Conservation (phyloP, 2,329 filamentous ascomycete genomes). For the Conoideocrella luteorostrata region DNA sequence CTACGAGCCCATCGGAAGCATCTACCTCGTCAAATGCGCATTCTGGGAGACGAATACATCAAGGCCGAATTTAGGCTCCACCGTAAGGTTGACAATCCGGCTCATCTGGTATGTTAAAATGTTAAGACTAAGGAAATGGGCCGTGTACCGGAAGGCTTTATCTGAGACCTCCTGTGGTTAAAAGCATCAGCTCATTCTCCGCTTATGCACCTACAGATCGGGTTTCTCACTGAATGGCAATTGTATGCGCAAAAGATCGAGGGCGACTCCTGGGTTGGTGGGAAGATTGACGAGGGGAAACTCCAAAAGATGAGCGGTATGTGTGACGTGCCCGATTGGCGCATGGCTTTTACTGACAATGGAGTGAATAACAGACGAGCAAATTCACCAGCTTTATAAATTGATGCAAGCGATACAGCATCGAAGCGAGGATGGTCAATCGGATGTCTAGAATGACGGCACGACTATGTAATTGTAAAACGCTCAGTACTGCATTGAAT, state of each 20-base stretch:
- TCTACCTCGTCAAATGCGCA: constrained; percentile 64
- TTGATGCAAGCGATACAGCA: constrained; percentile 75
- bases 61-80: constrained; percentile 90
- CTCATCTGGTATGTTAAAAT: constrained; percentile 65
- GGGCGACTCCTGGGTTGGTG: constrained; percentile 76
- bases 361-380: constrained; percentile 59
- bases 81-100: constrained; percentile 76
- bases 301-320: constrained; percentile 90
- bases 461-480: not conserved
- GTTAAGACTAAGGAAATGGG: not conserved
- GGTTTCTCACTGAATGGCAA: constrained; percentile 96
- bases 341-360: not conserved
- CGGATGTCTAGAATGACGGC: constrained; percentile 16
- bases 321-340: constrained; percentile 22
- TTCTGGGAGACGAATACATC: constrained; percentile 87
- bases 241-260: constrained; percentile 89
- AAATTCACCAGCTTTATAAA: constrained; percentile 89
- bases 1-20: constrained; percentile 79
- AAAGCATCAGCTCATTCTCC: not conserved
- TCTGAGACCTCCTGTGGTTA: too few relatives aligned
- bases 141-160: not conserved
- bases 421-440: constrained; percentile 19
- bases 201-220: constrained; percentile 54
- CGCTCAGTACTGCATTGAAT: not conserved
- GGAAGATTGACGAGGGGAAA: constrained; percentile 76